These are phyloP conservation scores for Hypoxylon perforatum DNA, from an alignment of 495 filamentous ascomycete genomes.

Conservation along the genomic window DNA sequence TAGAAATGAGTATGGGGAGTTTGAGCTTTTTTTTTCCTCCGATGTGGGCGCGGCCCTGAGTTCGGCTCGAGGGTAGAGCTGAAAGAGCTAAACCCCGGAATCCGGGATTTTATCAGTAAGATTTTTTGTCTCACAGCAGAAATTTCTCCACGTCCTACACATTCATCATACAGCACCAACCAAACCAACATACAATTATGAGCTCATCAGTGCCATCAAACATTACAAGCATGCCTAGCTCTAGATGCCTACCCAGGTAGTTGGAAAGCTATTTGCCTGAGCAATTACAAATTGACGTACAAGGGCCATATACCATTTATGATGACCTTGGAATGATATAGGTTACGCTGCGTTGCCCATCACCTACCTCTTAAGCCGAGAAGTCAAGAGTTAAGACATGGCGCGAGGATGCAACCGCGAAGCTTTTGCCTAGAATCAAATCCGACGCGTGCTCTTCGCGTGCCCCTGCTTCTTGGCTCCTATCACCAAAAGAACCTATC, in stretches of 20 bases:
- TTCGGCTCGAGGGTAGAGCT: no score
- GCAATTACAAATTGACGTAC: no score
- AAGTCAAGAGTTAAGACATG: no score
- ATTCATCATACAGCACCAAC: neutral
- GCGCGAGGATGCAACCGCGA: neutral
- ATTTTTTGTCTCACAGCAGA: conserved; percentile 36
- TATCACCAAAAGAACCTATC: conserved; percentile 18
- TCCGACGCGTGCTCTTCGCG: conserved; percentile 32
- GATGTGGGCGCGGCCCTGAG: no score
- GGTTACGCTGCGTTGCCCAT: no score
- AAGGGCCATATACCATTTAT: no score
- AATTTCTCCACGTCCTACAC: conserved; percentile 10
- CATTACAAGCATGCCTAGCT: neutral
- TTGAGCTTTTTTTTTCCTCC: no score
- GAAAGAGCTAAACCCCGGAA: conserved; percentile 15
- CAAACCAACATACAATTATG: neutral
- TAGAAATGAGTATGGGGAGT: neutral
- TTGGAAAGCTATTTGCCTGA: no score
- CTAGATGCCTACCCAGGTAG: no score
- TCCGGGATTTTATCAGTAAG: conserved; percentile 20
- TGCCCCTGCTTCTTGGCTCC: conserved; percentile 21
- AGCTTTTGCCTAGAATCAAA: conserved; percentile 19
- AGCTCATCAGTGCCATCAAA: neutral
- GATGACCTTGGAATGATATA: no score
- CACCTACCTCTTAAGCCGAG: no score